Evolutionary conservation across 2,329 filamentous ascomycete genomes (phyloP).

Genomic region (Chaetomium strumarium): DNA sequence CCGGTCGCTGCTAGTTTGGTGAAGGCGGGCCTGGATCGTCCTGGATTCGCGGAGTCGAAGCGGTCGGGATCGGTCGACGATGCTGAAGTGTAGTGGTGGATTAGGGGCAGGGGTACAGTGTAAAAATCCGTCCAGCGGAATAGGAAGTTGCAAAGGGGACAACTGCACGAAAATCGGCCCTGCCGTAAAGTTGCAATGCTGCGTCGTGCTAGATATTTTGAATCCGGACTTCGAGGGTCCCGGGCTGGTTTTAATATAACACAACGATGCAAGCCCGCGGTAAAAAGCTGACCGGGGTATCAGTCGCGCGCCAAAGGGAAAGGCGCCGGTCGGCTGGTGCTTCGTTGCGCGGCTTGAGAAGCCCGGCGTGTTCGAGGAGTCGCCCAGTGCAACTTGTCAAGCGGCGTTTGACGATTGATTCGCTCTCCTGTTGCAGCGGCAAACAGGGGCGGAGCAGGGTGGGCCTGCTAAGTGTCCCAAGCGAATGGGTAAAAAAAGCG

Average conservation of each 20-base stretch:
- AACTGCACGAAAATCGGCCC: constrained; percentile 9
- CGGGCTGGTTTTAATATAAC: constrained; percentile 24
- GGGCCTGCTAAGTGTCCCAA: constrained; percentile 3
- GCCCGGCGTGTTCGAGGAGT: constrained; percentile 26
- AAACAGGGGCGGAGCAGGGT: constrained; percentile 24
- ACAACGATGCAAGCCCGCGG: constrained; percentile 17
- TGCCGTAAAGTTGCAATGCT: constrained; percentile 16
- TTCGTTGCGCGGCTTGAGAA: constrained; percentile 11
- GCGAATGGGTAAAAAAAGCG: constrained; percentile 17
- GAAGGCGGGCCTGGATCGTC: not conserved
- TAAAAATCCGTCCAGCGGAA: constrained; percentile 24
- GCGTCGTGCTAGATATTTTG: constrained; percentile 20
- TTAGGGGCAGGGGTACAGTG: constrained; percentile 5
- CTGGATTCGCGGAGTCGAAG: constrained; percentile 4
- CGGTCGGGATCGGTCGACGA: constrained; percentile 16
- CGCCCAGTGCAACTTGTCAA: constrained; percentile 25
- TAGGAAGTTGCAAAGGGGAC: not conserved
- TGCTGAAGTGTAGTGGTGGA: constrained; percentile 12
- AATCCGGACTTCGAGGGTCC: constrained; percentile 22
- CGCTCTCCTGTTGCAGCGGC: constrained; percentile 26
- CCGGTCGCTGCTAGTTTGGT: constrained; percentile 5
- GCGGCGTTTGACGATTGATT: constrained; percentile 21
- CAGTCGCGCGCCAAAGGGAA: constrained; percentile 25
- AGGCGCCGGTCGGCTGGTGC: constrained; percentile 13
- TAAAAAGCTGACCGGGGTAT: constrained; percentile 16